Evolutionary conservation across 2,329 filamentous ascomycete genomes (phyloP), one percentile per base, ranked within the genome.

Genomic region (Penicillium sp.): DNA sequence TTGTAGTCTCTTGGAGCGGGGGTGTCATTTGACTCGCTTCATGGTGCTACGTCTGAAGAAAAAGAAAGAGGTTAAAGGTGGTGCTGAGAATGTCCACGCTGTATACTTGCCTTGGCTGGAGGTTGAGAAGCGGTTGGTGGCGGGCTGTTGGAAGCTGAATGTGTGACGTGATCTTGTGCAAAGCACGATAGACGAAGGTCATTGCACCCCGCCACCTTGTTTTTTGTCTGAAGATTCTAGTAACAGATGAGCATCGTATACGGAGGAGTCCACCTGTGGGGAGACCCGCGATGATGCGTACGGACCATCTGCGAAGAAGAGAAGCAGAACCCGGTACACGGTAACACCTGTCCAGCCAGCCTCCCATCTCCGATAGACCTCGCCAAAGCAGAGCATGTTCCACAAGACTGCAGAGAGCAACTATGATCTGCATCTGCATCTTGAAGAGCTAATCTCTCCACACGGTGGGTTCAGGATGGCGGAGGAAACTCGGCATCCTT

Each of bases 121-220:
- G 18, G 18, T 22, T 22, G 18, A 22, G 18, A 5, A 22, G 5
- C 9, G 5, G 18, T 22, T 9, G 4, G 33, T 30, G 23, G 33
- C 17, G 22, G 23, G 18, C n/a, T 13, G 13, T 18, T 14, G 14
- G n/a, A 11, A 16, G 27, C 25, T 32, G 28, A 11, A 30, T 42
- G 32, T 42, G 22, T 35, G 36, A 45, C 39, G 32, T 32, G 18
- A n/a, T n/a, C n/a, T 9, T 22, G 9, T 22, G 9, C 18, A 22
- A 22, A 22, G 18, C 9, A 22, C 23, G 30, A 23, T 30, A n/a
- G 20, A 32, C 35, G 22, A 16, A 17, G 10, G 25, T 28, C 18
- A 14, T 20, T 1, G 14, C 6, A 25, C 18, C 13, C 31, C 31
- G 23, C 30, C 13, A 27, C 13, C 11, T 15, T 35, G 12, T 35